Base-by-base conservation (phyloP, 208 protist genomes). In the Porcisia hertigi region DNA sequence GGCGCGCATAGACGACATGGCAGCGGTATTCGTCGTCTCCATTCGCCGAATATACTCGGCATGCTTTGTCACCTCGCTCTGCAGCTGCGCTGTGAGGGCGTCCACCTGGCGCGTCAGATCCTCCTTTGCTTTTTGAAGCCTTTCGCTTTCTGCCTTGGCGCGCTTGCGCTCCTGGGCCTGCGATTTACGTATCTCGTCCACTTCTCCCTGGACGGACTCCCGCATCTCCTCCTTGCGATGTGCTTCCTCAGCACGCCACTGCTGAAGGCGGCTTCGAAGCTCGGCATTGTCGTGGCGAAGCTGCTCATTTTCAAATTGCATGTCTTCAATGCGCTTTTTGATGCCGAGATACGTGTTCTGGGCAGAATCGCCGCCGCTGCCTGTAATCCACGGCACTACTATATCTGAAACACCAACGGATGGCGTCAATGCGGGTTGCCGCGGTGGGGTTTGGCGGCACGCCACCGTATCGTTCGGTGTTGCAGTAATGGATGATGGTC, bases 281-380 rank as follows among this genome's bases (percentile, higher is more conserved):
- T 91, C 86, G 8, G 85, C 86, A 54, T 97, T 97, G 65, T 95
- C 89, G 30, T 66, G 75, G 57, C 86, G 86, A n/a, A 97, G 86
- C 59, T 88, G 86, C 63, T 89, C 89, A 49, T 91, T 93, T 58
- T 88, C 90, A 41, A 92, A 93, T 57, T 87, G 89, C 64, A 97
- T 76, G 14, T 79, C 77, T 23, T 94, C 89, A 30, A 97, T 95
- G 53, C 91, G 92, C 41, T 89, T 74, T 78, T 95, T 95, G 70
- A 97, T 94, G 30, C 90, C 93, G 20, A 93, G 76, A 75, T 93
- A 97, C 5, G 89, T 89, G 69, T 76, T 73, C 69, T 93, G 79
- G 23, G 87, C 79, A 1, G 82, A 80, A 34, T 92, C 89, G 12
- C 73, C 53, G 16, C 67, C 67, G 14, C 79, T 71, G 41, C 76